Conservation (phyloP, 257 asterid genomes). For the Hygrophila difformis region DNA sequence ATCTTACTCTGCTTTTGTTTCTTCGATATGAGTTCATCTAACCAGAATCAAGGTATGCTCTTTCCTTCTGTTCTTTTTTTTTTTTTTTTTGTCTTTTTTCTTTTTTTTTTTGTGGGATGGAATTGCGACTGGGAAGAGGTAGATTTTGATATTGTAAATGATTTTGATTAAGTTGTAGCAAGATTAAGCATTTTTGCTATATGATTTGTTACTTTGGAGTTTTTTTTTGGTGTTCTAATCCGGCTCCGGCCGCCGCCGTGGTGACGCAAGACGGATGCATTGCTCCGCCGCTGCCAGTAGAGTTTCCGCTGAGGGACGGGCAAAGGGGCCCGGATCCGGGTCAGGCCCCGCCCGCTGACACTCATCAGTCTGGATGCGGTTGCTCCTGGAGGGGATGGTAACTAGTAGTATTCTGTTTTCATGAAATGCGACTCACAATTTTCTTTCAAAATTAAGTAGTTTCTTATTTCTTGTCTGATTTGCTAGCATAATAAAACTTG, state of each 20-base stretch:
- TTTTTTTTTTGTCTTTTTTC: too few relatives aligned
- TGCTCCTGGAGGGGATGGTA: slow-evolving; percentile 62
- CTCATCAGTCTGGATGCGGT: slow-evolving; percentile 46
- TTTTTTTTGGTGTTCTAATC: slow-evolving; percentile 15
- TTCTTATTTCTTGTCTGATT: too few relatives aligned
- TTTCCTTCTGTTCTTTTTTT: too few relatives aligned
- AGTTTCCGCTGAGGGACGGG: slow-evolving; percentile 35
- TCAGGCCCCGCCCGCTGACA: slow-evolving; percentile 14
- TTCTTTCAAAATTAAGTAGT: too few relatives aligned
- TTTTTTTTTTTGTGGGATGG: too few relatives aligned
- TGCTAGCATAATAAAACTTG: too few relatives aligned
- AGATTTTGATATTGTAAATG: background rate
- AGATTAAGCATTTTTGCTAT: too few relatives aligned
- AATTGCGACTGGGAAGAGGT: too few relatives aligned
- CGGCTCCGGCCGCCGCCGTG: too few relatives aligned
- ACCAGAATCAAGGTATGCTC: slow-evolving; percentile 24
- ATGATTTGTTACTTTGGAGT: background rate
- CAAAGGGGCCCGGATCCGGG: slow-evolving; percentile 14
- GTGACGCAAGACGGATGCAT: slow-evolving; percentile 25
- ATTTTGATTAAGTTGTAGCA: background rate
- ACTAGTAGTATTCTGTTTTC: too few relatives aligned
- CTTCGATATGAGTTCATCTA: slow-evolving; percentile 19
- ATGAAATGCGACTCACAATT: too few relatives aligned
- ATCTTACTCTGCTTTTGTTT: too few relatives aligned
- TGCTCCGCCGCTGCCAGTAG: slow-evolving; percentile 39